Evolutionary conservation across 169 alveolate genomes (phyloP).

Genomic region (Plasmodium reichenowi): DNA sequence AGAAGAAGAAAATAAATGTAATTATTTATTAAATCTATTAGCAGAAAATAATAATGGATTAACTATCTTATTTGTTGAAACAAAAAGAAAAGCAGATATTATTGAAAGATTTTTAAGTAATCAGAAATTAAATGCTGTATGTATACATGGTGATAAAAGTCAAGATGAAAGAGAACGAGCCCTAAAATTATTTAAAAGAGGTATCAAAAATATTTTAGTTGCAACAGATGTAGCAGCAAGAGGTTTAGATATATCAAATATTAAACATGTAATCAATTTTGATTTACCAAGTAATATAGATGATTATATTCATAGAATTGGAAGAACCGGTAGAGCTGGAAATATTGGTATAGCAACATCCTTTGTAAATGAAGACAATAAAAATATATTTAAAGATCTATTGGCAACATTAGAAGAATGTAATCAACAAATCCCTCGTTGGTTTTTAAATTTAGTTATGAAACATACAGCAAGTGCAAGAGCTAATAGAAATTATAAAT

Average conservation of each 20-base stretch:
- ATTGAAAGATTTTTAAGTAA: slow-evolving; percentile 88
- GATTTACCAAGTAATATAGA: slow-evolving; percentile 96
- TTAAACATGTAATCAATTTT: slow-evolving; percentile 95
- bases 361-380: slow-evolving; percentile 92
- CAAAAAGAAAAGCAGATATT: slow-evolving; percentile 91
- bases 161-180: slow-evolving; percentile 96
- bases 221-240: slow-evolving; percentile 99
- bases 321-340: slow-evolving; percentile 99
- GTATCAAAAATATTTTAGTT: slow-evolving; percentile 93
- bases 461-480: slow-evolving; percentile 72
- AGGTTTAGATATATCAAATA: slow-evolving; percentile 97
- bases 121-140: slow-evolving; percentile 90
- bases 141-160: slow-evolving; percentile 96
- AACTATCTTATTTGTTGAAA: slow-evolving; percentile 90
- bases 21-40: slow-evolving; percentile 86
- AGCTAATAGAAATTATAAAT: slow-evolving; percentile 49
- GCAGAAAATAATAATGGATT: slow-evolving; percentile 86
- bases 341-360: slow-evolving; percentile 97
- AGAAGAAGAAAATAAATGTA: slow-evolving; percentile 90
- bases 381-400: slow-evolving; percentile 90
- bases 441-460: slow-evolving; percentile 85
- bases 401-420: slow-evolving; percentile 85
- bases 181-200: slow-evolving; percentile 92
- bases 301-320: slow-evolving; percentile 96
- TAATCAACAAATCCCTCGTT: slow-evolving; percentile 84